Base-by-base conservation (phyloP, 192 early-diverging fungal genomes). In the Podila minutissima region DNA sequence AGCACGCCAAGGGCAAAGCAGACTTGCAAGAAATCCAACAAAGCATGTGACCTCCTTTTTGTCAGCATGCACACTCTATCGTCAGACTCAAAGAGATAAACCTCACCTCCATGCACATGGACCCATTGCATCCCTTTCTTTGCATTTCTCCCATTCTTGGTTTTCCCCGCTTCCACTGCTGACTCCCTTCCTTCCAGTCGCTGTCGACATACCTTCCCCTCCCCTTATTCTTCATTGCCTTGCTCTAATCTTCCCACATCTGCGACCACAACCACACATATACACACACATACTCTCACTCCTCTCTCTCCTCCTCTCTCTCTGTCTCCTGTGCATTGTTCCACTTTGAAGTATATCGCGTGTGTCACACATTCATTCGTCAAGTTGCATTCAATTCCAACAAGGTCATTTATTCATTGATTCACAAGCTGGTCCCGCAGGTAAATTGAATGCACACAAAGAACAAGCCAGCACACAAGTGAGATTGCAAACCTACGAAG, bases 251-350 rank as follows among this genome's bases (percentile, higher is more conserved):
- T 26, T 13, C 26, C 26, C n/a, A 11, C 33, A 6, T 31, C 66
- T 29, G 50, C 7, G 22, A 12, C 35, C 29, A 17, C 61, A 48
- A 26, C 49, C 38, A 46, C 41, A 41, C 29, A 17, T 32, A 62
- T 26, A 17, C 29, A 64, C 38, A 41, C 38, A 59, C 63, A 28
- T 2, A 19, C n/a, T 33, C 49, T 37, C 58, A 48, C 57, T 49
- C 59, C 17, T 62, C 49, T 67, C 17, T 62, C 32, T 58, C n/a
- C n/a, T n/a, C n/a, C n/a, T n/a, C 17, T 62, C 32, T 58, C 17
- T 62, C 49, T 67, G 7, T 62, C 32, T 58, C 60, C 24, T 31
- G 15, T 31, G 26, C 60, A 32, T 62, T 62, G 13, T 20, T 37
- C 32, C 24, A 31, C 7, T 33, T 24, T 28, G n/a, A 11, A 64